These are phyloP conservation scores for Aureobasidium sp. DNA, from an alignment of 2,329 filamentous ascomycete species.

Conservation along the genomic window DNA sequence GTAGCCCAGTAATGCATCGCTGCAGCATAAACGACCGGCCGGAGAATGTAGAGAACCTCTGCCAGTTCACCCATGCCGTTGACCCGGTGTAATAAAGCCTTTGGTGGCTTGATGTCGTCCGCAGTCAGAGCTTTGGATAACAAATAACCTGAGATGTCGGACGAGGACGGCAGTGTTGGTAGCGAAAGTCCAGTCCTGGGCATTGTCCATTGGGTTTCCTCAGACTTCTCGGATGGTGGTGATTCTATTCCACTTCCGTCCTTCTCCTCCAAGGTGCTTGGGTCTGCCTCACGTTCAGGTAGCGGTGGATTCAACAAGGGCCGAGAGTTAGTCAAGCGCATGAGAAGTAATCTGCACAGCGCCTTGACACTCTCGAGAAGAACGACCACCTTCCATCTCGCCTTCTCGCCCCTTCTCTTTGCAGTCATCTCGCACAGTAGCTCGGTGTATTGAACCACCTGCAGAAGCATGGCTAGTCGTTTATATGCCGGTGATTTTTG, in stretches of 20 bases:
- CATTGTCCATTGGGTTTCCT: slow-evolving; percentile 66
- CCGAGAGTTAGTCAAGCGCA: slow-evolving; percentile 75
- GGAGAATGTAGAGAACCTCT: slow-evolving; percentile 85
- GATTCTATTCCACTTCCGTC: slow-evolving; percentile 43
- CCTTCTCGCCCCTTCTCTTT: slow-evolving; percentile 72
- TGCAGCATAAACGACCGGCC: slow-evolving; percentile 79
- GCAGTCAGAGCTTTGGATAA: slow-evolving; percentile 85
- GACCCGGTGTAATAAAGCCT: slow-evolving; percentile 71
- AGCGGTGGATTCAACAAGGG: slow-evolving; percentile 77
- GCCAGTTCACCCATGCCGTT: slow-evolving; percentile 71
- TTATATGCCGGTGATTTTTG: slow-evolving; percentile 63
- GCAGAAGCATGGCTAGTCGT: slow-evolving; percentile 71
- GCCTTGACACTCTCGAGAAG: slow-evolving; percentile 82
- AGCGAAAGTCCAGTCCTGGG: slow-evolving; percentile 84
- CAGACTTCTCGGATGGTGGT: slow-evolving; percentile 33
- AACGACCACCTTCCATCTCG: slow-evolving; percentile 81
- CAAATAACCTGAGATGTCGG: slow-evolving; percentile 80
- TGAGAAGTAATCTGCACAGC: slow-evolving; percentile 68
- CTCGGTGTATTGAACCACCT: slow-evolving; percentile 91
- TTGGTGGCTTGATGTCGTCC: slow-evolving; percentile 92
- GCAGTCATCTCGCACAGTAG: slow-evolving; percentile 96
- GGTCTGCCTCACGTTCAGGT: slow-evolving; percentile 76
- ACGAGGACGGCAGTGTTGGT: slow-evolving; percentile 71
- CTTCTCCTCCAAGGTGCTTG: slow-evolving; percentile 50
- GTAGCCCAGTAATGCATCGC: slow-evolving; percentile 69